A percentile compares a stretch with the other conserved stretches of the same genome.
Evolutionary conservation across 2,329 filamentous ascomycete species (phyloP).

Genomic region (Beauveria sp.): DNA sequence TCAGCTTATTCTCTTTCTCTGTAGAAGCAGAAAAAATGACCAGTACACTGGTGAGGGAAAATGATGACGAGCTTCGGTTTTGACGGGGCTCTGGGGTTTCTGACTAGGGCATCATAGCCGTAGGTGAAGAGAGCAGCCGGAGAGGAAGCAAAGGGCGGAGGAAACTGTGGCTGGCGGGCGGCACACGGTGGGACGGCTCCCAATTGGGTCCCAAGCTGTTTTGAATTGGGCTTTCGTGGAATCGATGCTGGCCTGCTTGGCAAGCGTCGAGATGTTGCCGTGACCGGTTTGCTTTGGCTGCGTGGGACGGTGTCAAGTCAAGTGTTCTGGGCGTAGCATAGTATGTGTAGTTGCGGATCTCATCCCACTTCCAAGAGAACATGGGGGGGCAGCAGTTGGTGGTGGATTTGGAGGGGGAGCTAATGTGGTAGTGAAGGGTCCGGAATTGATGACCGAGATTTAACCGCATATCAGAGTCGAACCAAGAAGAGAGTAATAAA

Average conservation of each 20-base stretch:
- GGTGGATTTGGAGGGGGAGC: neutral
- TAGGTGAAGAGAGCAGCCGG: neutral
- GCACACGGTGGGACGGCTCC: neutral
- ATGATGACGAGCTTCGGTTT: neutral
- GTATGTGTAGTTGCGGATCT: constrained; percentile 8
- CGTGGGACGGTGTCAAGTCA: neutral
- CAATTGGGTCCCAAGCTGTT: neutral
- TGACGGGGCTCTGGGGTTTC: neutral
- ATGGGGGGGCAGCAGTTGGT: neutral
- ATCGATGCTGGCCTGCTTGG: neutral
- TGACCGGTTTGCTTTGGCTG: neutral
- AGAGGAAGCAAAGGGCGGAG: neutral
- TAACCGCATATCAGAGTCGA: constrained; percentile 4
- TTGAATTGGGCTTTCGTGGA: neutral
- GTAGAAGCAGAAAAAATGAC: neutral
- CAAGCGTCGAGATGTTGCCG: neutral
- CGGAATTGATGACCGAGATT: neutral
- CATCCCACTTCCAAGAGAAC: constrained; percentile 6
- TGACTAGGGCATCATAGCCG: constrained; percentile 4
- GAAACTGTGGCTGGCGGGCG: neutral
- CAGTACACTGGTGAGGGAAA: neutral
- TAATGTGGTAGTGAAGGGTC: neutral
- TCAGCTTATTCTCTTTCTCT: neutral
- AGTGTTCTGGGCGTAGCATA: neutral
- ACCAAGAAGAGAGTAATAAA: neutral